Percentiles rank a stretch among this genome's conserved stretches.
Evolutionary conservation across 2,329 filamentous ascomycete genomes (phyloP).

Genomic region (Lecanoromycetidae sp.): DNA sequence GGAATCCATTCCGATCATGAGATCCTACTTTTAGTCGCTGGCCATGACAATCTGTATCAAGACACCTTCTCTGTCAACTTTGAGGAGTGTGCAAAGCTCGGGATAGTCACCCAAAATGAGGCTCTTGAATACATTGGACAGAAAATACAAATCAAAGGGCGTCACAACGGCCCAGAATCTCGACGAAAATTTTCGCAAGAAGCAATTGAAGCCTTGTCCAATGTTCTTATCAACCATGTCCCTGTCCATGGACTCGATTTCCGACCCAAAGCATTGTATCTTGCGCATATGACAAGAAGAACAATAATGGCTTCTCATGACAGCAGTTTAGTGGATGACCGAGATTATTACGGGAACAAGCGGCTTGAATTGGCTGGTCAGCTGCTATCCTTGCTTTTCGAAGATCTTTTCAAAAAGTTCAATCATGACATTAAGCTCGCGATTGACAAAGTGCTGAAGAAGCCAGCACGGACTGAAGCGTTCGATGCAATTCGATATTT

Average conservation of each 20-base stretch:
- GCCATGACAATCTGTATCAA: slow-evolving; percentile 76
- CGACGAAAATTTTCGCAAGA: slow-evolving; percentile 78
- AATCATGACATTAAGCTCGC: slow-evolving; percentile 78
- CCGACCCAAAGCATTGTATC: slow-evolving; percentile 89
- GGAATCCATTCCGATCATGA: slow-evolving; percentile 91
- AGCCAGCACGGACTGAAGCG: slow-evolving; percentile 75
- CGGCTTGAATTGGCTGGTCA: slow-evolving; percentile 88
- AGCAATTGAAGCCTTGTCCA: slow-evolving; percentile 81
- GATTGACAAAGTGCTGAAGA: slow-evolving; percentile 91
- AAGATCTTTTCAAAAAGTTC: slow-evolving; percentile 96
- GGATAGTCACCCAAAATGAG: slow-evolving; percentile 86
- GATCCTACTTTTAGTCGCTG: slow-evolving; percentile 81
- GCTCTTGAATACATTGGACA: slow-evolving; percentile 84
- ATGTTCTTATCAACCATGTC: slow-evolving; percentile 89
- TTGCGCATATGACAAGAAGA: slow-evolving; percentile 94
- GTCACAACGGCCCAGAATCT: slow-evolving; percentile 43
- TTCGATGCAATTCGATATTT: slow-evolving; percentile 82
- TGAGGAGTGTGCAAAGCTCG: slow-evolving; percentile 73
- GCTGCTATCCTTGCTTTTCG: slow-evolving; percentile 83
- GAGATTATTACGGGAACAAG: slow-evolving; percentile 98
- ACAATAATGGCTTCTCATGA: slow-evolving; percentile 91
- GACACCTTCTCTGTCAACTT: slow-evolving; percentile 94
- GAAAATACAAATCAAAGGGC: slow-evolving; percentile 75
- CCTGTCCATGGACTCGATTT: slow-evolving; percentile 86
- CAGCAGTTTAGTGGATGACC: slow-evolving; percentile 78